Base-by-base conservation (phyloP, 1,284 basidiomycete species). In the Cryptococcus amylolentus region DNA sequence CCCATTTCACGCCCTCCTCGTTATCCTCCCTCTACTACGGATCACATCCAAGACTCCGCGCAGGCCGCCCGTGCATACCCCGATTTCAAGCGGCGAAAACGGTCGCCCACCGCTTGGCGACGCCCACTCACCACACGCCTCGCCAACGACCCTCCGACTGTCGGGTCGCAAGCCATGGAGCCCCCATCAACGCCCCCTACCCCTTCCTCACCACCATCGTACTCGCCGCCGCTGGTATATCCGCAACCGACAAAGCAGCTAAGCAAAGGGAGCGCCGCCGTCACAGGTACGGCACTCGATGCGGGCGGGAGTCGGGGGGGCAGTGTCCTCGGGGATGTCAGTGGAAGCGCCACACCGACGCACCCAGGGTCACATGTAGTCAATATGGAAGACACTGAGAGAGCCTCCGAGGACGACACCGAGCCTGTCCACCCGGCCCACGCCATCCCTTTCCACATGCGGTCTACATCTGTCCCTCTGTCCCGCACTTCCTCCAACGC, bases 121-220 rank as follows among this genome's bases (percentile, higher is more conserved):
- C 31, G 31, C 31, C 31, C 31, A 35, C 7, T 35, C 31, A 35
- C 10, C 31, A 35, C 31, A 35, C 31, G 31, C 31, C 31, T 35
- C 10, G 31, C 31, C 31, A 35, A 35, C 31, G 31, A 35, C 31
- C 23, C 31, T 35, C 31, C 31, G 31, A 35, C 31, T 10, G 10
- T 35, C 31, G 31, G 7, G 6, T 35, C 31, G 31, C 31, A 10
- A 8, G 31, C 31, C 31, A 35, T 35, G 31, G 7, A 35, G 6
- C 31, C 10, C 49, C 35, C 31, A 50, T 3, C 49, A 39, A 55
- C 54, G 37, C 45, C 55, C 10, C 55, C 43, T 18, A 52, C 55
- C 7, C 48, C 51, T 40, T 56, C 54, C 5, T 59, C 54, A 5
- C 57, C 57, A 20, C 57, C 57, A 4, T 55, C 57, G 4, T 59